A percentile compares a stretch with the other conserved stretches of the same genome.
Conservation (phyloP, 108 stramenopile species). For the Stephanodiscus minutulus region DNA sequence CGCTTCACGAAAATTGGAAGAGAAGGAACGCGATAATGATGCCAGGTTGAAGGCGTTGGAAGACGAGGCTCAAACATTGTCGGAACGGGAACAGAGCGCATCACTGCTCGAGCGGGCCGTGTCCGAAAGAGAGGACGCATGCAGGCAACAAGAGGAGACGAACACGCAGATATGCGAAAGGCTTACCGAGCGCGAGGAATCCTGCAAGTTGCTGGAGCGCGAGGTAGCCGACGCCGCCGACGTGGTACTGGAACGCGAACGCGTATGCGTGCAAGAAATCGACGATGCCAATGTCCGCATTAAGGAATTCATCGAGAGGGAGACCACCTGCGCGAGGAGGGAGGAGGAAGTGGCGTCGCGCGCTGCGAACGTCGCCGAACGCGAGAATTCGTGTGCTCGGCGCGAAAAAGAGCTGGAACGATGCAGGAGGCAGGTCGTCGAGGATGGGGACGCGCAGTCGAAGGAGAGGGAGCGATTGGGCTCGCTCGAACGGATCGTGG, state of each 20-base stretch:
- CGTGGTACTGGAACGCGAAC: conserved; percentile 36
- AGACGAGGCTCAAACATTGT: neutral
- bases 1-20: conserved; percentile 3
- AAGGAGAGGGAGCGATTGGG: conserved; percentile 25
- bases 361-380: conserved; percentile 10
- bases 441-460: conserved; percentile 1
- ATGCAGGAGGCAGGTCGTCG: conserved; percentile 18
- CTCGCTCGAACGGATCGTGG: conserved; percentile 13
- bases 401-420: conserved; percentile 21
- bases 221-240: conserved; percentile 37
- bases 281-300: conserved; percentile 39
- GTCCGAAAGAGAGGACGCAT: neutral
- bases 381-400: conserved; percentile 13
- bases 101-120: neutral
- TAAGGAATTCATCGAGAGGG: conserved; percentile 34
- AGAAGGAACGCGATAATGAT: conserved; percentile 1
- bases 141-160: neutral
- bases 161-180: neutral
- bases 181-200: conserved; percentile 10
- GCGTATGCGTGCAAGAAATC: conserved; percentile 34
- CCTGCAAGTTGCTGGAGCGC: conserved; percentile 10
- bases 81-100: neutral
- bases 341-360: conserved; percentile 17
- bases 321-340: conserved; percentile 13
- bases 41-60: conserved; percentile 8